Percentiles rank a stretch among this genome's conserved stretches.
These are phyloP conservation scores for Boletus subluridellus DNA, from an alignment of 1,284 basidiomycete genomes.

Conservation along the genomic window DNA sequence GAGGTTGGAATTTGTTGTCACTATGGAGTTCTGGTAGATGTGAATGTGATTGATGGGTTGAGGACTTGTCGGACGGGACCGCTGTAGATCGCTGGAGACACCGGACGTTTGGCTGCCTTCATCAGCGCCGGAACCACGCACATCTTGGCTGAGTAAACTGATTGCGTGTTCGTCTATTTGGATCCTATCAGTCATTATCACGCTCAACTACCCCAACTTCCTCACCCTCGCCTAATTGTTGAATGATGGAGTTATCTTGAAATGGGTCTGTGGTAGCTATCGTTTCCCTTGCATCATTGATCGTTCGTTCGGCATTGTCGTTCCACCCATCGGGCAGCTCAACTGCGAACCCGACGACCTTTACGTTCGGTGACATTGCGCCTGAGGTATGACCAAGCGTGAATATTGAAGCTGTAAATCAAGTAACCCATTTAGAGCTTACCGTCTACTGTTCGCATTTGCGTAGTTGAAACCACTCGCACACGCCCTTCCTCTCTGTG, in stretches of 20 bases:
- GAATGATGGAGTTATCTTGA: neutral
- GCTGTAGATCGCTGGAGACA: neutral
- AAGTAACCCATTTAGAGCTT: neutral
- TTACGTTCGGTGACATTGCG: neutral
- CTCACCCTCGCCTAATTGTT: conserved; percentile 15
- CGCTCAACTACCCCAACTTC: neutral
- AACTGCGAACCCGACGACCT: neutral
- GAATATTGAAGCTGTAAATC: neutral
- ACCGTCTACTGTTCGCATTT: conserved; percentile 1
- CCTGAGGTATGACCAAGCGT: neutral
- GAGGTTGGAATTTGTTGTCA: conserved; percentile 5
- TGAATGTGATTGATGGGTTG: neutral
- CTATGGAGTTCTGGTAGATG: conserved; percentile 6
- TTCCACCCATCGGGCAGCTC: conserved; percentile 1
- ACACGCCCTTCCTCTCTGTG: neutral
- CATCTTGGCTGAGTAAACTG: conserved; percentile 5
- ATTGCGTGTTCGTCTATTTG: conserved; percentile 10
- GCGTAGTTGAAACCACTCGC: neutral
- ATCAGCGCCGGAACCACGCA: neutral
- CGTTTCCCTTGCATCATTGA: conserved; percentile 1
- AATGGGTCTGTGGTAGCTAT: conserved; percentile 8
- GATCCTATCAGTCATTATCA: neutral
- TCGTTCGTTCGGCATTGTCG: neutral
- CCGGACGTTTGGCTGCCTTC: neutral
- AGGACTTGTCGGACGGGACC: neutral